A percentile compares a stretch with the other conserved stretches of the same genome.
Conservation (phyloP, 345 rosid genomes). For the Geranium brycei region DNA sequence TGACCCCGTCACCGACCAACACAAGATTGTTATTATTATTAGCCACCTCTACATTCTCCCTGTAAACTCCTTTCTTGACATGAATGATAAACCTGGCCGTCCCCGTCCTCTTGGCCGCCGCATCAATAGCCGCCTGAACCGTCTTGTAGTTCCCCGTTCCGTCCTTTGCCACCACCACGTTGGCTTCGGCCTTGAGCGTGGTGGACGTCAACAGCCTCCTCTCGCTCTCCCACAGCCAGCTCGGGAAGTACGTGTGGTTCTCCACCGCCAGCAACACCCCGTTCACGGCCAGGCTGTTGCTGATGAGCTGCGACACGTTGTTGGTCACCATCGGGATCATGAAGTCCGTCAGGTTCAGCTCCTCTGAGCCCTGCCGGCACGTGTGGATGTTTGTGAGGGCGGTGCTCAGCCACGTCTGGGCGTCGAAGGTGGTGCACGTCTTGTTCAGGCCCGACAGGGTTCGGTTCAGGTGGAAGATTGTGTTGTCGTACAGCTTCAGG, state of each 20-base stretch:
- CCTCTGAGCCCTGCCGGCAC: conserved; percentile 26
- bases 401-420: conserved; percentile 38
- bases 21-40: conserved; percentile 20
- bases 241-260: conserved; percentile 16
- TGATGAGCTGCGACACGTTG: conserved; percentile 24
- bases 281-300: conserved; percentile 29
- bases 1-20: conserved; percentile 28
- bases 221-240: conserved; percentile 24
- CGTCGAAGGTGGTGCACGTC: conserved; percentile 14
- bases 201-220: conserved; percentile 24
- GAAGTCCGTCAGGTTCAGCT: conserved; percentile 23
- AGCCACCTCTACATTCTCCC: conserved; percentile 19
- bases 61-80: conserved; percentile 19
- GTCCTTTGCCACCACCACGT: conserved; percentile 31
- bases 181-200: conserved; percentile 15
- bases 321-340: conserved; percentile 18
- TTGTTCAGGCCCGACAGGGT: conserved; percentile 5
- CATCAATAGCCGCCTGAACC: conserved; percentile 21
- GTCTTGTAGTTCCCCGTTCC: conserved; percentile 28
- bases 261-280: conserved; percentile 4
- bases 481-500: conserved; percentile 11
- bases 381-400: conserved; percentile 29
- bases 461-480: conserved; percentile 16
- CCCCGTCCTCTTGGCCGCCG: conserved; percentile 21
- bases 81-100: conserved; percentile 19